Conservation (phyloP, 169 alveolate genomes). For the Theileria sp. region DNA sequence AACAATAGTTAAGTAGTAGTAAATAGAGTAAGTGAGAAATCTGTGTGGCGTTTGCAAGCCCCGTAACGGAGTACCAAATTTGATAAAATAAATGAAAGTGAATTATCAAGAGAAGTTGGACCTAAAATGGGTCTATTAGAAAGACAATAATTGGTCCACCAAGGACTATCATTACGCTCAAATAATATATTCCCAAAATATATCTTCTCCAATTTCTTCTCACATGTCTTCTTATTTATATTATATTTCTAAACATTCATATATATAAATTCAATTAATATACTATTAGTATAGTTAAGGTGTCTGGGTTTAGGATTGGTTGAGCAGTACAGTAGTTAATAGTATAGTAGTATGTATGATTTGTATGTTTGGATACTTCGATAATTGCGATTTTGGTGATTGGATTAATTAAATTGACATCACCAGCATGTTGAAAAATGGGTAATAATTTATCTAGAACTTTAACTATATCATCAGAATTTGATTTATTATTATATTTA, state of each 20-base stretch:
- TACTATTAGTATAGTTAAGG: too few species aligned
- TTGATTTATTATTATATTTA: conserved; percentile 34
- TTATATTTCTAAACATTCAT: not conserved
- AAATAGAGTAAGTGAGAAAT: too few species aligned
- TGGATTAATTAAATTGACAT: conserved; percentile 51
- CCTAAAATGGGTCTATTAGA: conserved; percentile 93
- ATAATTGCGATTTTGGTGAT: conserved; percentile 51
- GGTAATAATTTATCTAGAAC: conserved; percentile 38
- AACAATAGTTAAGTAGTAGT: not conserved
- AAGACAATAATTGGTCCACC: conserved; percentile 88
- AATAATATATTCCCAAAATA: conserved; percentile 42
- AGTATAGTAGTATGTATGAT: not conserved
- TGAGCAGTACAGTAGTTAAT: too few species aligned
- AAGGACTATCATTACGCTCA: conserved; percentile 45
- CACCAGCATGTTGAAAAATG: conserved; percentile 45
- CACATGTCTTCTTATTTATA: conserved; percentile 5
- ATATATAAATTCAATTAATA: too few species aligned
- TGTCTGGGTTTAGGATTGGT: too few species aligned
- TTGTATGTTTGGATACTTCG: conserved; percentile 20
- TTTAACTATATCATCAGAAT: conserved; percentile 1
- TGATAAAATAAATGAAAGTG: conserved; percentile 94
- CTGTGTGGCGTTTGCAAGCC: not conserved
- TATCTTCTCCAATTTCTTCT: conserved; percentile 17
- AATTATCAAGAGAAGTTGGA: conserved; percentile 96
- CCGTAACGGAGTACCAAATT: conserved; percentile 71